Evolutionary conservation across 129 eudicot species (phyloP).

Genomic region (Smallanthus sonchifolius): DNA sequence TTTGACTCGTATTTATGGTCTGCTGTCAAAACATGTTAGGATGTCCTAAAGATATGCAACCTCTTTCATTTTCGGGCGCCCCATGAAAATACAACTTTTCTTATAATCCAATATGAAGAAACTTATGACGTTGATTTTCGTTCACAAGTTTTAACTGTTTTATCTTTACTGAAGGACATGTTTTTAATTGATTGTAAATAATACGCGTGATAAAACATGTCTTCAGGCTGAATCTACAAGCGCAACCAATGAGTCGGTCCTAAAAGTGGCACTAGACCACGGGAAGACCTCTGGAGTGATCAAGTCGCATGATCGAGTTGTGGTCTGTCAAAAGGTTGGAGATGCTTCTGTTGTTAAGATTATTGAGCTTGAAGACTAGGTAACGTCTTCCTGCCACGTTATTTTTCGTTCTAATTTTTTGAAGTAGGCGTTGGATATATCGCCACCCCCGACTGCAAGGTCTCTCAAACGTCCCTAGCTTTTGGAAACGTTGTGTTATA

Average conservation of each 20-base stretch:
- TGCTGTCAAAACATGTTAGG: not conserved
- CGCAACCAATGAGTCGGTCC: slow-evolving; percentile 64
- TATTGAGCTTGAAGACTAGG: slow-evolving; percentile 71
- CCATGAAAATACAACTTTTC: too few species aligned
- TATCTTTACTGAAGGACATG: not conserved
- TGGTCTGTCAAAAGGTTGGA: slow-evolving; percentile 85
- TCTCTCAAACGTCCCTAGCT: not conserved
- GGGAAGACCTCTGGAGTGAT: slow-evolving; percentile 72
- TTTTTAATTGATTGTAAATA: not conserved
- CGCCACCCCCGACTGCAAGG: slow-evolving; percentile 22
- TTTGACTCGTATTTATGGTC: not conserved
- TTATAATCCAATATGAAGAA: too few species aligned
- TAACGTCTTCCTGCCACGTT: not conserved
- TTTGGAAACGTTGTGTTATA: slow-evolving; percentile 15
- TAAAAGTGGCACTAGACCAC: slow-evolving; percentile 81
- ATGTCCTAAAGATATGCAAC: too few species aligned
- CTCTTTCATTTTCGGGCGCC: too few species aligned
- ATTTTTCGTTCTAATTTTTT: slow-evolving; percentile 8
- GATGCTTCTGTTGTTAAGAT: slow-evolving; percentile 86
- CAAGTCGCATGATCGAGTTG: slow-evolving; percentile 79
- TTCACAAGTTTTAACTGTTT: too few species aligned
- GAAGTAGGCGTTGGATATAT: slow-evolving; percentile 36
- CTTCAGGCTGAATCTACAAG: slow-evolving; percentile 70
- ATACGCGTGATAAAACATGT: not conserved
- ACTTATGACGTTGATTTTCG: too few species aligned